Conservation (phyloP, 768 basidiomycete species). For the Zangia roseola region DNA sequence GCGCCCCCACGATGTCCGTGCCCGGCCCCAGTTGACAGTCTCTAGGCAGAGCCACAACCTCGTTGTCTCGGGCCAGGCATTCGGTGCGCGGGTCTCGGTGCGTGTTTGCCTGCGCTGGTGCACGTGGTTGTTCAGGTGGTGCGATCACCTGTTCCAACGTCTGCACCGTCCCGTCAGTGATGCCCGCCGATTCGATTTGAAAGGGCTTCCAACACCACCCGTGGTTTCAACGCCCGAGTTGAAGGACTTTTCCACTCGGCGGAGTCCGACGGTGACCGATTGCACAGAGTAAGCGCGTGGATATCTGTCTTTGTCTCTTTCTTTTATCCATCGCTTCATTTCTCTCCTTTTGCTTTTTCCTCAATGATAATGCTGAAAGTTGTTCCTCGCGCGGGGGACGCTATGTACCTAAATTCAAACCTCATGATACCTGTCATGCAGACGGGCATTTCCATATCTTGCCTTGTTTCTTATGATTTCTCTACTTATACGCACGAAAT, state of each 20-base stretch:
- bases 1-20: conserved; percentile 19
- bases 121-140: conserved; percentile 21
- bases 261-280: not conserved
- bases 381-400: not conserved
- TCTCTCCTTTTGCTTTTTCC: not conserved
- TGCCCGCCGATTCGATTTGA: not conserved
- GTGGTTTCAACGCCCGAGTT: not conserved
- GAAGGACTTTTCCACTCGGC: conserved; percentile 7
- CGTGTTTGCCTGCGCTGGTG: conserved; percentile 23
- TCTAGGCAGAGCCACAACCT: conserved; percentile 23
- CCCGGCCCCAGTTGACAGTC: conserved; percentile 22
- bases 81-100: conserved; percentile 23
- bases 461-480: conserved; percentile 2
- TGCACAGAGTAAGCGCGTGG: not conserved
- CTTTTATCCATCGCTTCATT: too few species aligned
- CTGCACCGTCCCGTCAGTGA: not conserved
- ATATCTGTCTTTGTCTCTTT: not conserved
- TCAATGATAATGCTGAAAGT: not conserved
- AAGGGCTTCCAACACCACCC: not conserved
- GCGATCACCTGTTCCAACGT: conserved; percentile 2
- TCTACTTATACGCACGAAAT: conserved; percentile 3
- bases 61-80: conserved; percentile 25
- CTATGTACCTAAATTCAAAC: conserved; percentile 2
- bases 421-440: conserved; percentile 8
- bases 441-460: not conserved